Conservation (phyloP, 208 protist species). For the Entamoeba invadens region DNA sequence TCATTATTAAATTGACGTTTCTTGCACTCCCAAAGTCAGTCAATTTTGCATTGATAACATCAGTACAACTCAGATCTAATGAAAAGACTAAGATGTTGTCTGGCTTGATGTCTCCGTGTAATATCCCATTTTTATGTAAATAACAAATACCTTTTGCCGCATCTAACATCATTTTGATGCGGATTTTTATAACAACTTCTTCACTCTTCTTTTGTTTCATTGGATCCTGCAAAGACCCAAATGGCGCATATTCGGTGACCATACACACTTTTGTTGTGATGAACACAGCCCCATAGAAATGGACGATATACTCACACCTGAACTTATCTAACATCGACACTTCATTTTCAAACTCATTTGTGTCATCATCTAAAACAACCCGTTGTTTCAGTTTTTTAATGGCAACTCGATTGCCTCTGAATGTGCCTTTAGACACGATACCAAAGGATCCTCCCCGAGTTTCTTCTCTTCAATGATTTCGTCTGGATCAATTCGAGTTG, state of each 20-base stretch:
- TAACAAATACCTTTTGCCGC: background rate
- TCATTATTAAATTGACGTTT: background rate
- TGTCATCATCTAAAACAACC: background rate
- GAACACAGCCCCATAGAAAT: constrained; percentile 44
- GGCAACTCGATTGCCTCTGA: constrained; percentile 28
- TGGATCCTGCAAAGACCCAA: constrained; percentile 17
- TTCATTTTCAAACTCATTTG: constrained; percentile 32
- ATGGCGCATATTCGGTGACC: constrained; percentile 39
- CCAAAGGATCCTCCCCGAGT: constrained; percentile 22
- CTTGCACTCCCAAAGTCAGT: constrained; percentile 8
- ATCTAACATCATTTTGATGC: background rate
- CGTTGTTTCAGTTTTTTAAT: constrained; percentile 19
- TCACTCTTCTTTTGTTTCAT: background rate
- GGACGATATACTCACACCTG: constrained; percentile 41
- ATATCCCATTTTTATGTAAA: background rate
- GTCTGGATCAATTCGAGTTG: background rate
- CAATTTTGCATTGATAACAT: constrained; percentile 9
- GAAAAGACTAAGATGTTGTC: constrained; percentile 7
- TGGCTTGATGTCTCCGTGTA: constrained; percentile 12
- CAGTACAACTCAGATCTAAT: background rate
- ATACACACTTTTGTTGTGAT: constrained; percentile 32
- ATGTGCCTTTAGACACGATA: background rate
- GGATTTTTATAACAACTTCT: background rate
- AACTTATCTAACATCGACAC: constrained; percentile 27
- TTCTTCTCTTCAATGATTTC: background rate